phyloP scores from a whole-genome alignment of 345 rosid species.

The Corchorus capsularis region DNA sequence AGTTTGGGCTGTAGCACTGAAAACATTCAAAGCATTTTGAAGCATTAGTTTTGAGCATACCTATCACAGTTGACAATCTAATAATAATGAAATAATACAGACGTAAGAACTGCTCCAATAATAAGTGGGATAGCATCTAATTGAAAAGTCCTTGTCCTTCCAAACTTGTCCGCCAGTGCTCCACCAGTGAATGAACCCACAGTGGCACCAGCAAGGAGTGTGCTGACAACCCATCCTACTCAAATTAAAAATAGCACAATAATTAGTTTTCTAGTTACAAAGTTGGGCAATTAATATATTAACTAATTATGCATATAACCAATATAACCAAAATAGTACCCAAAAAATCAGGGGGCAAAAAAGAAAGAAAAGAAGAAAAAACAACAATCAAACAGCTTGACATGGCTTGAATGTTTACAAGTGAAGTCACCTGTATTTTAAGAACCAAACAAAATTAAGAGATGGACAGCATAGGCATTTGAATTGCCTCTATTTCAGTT shows the following conservation, averaged over 20 bases:
- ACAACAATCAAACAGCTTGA: not conserved
- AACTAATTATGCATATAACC: not conserved
- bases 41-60: conserved; percentile 25
- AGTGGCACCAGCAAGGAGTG: conserved; percentile 96
- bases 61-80: not conserved
- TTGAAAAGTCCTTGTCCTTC: conserved; percentile 88
- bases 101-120: conserved; percentile 88
- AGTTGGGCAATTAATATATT: not conserved
- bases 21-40: conserved; percentile 20
- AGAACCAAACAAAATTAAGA: not conserved
- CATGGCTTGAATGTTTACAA: not conserved
- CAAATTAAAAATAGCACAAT: conserved; percentile 24
- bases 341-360: no score
- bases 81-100: conserved; percentile 21
- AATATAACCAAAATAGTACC: conserved; percentile 6
- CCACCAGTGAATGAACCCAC: conserved; percentile 98
- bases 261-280: conserved; percentile 16
- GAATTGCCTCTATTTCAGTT: not conserved
- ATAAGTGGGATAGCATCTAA: conserved; percentile 93
- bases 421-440: not conserved
- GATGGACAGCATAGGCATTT: not conserved
- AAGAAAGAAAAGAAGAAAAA: not conserved
- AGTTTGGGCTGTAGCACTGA: conserved; percentile 87
- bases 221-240: conserved; percentile 95
- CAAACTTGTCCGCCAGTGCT: conserved; percentile 89